Base-by-base conservation (phyloP, 2,329 filamentous ascomycete genomes). In the Drechslerella coelobrocha region DNA sequence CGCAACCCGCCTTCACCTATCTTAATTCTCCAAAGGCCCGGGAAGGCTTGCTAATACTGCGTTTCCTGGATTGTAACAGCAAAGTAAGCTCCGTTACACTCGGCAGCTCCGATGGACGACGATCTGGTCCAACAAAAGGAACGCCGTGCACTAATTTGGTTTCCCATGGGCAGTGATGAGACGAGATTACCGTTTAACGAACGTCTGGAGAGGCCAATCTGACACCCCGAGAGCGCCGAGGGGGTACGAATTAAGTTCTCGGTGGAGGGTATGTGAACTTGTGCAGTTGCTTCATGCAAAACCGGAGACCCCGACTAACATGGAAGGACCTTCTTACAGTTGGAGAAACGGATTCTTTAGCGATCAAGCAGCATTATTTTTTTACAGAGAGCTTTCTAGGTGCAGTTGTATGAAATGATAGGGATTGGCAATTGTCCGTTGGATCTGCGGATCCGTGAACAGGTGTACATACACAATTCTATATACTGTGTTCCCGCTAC, bases 231-330 rank as follows among this genome's bases (percentile, higher is more conserved):
- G 80, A 73, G 85, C 86, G 21, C 85, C 86, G 17, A 76, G 80
- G 17, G 86, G 85, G 37, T 88, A 85, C 78, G 86, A 87, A 75
- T 75, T 86, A 72, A 87, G 83, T 80, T 87, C 87, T 75, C 83
- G 83, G 29, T 88, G 86, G 86, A 86, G 81, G 80, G 86, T 87
- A 82, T 50, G 82, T 29, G 8, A 1, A 26, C 39, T 55, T 77
- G n/a, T n/a, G n/a, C n/a, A n/a, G n/a, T n/a, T n/a, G n/a, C n/a
- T n/a, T n/a, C n/a, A n/a, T n/a, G n/a, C n/a, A n/a, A n/a, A n/a
- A n/a, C n/a, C n/a, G n/a, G n/a, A n/a, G n/a, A n/a, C n/a, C n/a
- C n/a, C n/a, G n/a, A n/a, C n/a, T n/a, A n/a, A n/a, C n/a, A n/a
- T n/a, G n/a, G n/a, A n/a, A n/a, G n/a, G n/a, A n/a, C n/a, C n/a